These are phyloP conservation scores for Tylopilus felleus DNA, from an alignment of 768 basidiomycete species.

Conservation along the genomic window DNA sequence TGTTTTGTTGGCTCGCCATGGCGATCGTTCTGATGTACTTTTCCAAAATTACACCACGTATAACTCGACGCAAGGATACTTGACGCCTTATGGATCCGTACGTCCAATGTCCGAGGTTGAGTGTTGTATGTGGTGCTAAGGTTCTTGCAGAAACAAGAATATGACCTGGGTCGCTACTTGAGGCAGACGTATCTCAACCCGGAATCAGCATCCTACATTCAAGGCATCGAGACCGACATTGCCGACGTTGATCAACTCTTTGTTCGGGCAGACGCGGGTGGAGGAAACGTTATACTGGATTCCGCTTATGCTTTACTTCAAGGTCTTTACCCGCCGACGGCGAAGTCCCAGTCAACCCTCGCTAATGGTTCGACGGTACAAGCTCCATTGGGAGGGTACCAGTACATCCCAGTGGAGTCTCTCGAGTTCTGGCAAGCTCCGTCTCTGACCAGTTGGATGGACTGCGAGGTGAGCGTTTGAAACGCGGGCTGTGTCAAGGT, in stretches of 20 bases:
- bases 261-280: constrained; percentile 76
- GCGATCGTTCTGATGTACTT: constrained; percentile 58
- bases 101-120: constrained; percentile 22
- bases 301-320: constrained; percentile 80
- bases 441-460: constrained; percentile 76
- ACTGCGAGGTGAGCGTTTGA: constrained; percentile 41
- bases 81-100: constrained; percentile 74
- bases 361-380: constrained; percentile 70
- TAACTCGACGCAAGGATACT: constrained; percentile 56
- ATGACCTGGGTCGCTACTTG: constrained; percentile 55
- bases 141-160: constrained; percentile 43
- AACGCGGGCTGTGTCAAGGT: background rate
- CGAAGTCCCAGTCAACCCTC: constrained; percentile 60
- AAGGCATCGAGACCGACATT: constrained; percentile 60
- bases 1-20: constrained; percentile 72
- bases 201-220: constrained; percentile 61
- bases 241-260: constrained; percentile 68
- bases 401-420: constrained; percentile 63
- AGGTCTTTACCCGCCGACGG: constrained; percentile 77
- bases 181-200: constrained; percentile 63
- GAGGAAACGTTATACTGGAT: constrained; percentile 78
- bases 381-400: constrained; percentile 79
- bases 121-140: background rate
- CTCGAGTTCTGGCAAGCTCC: constrained; percentile 59
- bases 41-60: constrained; percentile 76